phyloP scores from a whole-genome alignment of 1,284 basidiomycete genomes.

The Abortiporus biennis region DNA sequence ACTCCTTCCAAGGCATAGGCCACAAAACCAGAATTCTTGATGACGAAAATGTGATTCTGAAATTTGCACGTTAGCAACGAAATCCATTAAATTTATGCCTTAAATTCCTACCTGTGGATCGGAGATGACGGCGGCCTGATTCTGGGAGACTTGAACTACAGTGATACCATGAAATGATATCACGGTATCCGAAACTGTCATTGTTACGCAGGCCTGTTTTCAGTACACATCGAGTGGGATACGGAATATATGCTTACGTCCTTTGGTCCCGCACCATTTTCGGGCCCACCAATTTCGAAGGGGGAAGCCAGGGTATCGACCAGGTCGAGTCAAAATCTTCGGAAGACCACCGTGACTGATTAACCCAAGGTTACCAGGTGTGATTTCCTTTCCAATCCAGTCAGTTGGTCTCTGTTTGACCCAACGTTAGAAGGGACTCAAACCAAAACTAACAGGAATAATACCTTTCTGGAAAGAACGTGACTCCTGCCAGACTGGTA shows the following conservation, averaged over 20 bases:
- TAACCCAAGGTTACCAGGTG: constrained; percentile 59
- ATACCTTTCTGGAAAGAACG: constrained; percentile 35
- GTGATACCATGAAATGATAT: constrained; percentile 73
- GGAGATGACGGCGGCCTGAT: constrained; percentile 71
- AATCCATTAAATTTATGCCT: neutral
- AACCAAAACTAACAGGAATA: neutral
- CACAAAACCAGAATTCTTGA: constrained; percentile 73
- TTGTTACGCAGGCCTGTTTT: constrained; percentile 1
- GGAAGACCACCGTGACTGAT: constrained; percentile 76
- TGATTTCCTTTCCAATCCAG: constrained; percentile 66
- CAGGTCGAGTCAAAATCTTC: constrained; percentile 62
- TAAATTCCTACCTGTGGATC: constrained; percentile 52
- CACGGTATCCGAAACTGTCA: constrained; percentile 67
- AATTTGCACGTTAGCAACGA: neutral
- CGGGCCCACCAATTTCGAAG: constrained; percentile 80
- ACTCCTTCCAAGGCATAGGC: constrained; percentile 69
- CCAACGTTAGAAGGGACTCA: neutral
- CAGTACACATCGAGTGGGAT: constrained; percentile 1
- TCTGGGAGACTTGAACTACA: constrained; percentile 76
- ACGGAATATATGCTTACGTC: constrained; percentile 37
- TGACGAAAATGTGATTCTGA: constrained; percentile 70
- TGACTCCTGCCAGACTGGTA: constrained; percentile 44
- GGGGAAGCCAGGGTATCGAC: constrained; percentile 70
- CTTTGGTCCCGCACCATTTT: constrained; percentile 57
- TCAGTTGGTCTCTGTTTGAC: constrained; percentile 42